These are phyloP conservation scores for Backusella mclennaniae DNA, from an alignment of 192 early-diverging fungal species.

Conservation along the genomic window DNA sequence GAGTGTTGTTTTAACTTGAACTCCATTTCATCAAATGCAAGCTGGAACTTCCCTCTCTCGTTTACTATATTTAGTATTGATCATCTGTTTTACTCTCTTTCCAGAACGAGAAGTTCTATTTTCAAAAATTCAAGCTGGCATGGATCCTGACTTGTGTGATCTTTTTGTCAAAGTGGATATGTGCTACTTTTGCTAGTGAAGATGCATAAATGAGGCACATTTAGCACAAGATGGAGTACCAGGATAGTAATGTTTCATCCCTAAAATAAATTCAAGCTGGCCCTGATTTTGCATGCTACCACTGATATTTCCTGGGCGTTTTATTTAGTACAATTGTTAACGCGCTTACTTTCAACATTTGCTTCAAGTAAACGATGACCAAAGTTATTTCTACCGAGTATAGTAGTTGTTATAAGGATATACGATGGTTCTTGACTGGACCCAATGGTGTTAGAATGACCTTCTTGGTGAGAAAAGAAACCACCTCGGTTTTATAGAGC, in stretches of 20 bases:
- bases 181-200: constrained; percentile 25
- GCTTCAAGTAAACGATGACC: constrained; percentile 34
- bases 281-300: constrained; percentile 81
- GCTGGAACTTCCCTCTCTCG: background rate
- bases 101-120: constrained; percentile 35
- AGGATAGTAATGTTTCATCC: constrained; percentile 52
- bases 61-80: no score
- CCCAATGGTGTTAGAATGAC: constrained; percentile 59
- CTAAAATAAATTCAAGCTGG: constrained; percentile 72
- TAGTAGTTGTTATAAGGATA: constrained; percentile 60
- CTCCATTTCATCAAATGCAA: background rate
- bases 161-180: constrained; percentile 9
- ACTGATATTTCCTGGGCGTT: constrained; percentile 35
- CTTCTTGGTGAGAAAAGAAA: constrained; percentile 57
- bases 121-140: constrained; percentile 48
- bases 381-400: no score
- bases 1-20: background rate
- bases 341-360: no score
- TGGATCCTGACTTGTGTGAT: constrained; percentile 1
- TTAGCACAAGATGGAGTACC: constrained; percentile 60
- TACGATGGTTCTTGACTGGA: constrained; percentile 71
- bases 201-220: constrained; percentile 65
- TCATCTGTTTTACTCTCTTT: constrained; percentile 41
- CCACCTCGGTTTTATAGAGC: constrained; percentile 65
- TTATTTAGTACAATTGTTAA: background rate